Percentiles rank a stretch among this genome's conserved stretches.
Evolutionary conservation across 2,329 filamentous ascomycete species (phyloP).

Genomic region (Colletotrichum limetticola): DNA sequence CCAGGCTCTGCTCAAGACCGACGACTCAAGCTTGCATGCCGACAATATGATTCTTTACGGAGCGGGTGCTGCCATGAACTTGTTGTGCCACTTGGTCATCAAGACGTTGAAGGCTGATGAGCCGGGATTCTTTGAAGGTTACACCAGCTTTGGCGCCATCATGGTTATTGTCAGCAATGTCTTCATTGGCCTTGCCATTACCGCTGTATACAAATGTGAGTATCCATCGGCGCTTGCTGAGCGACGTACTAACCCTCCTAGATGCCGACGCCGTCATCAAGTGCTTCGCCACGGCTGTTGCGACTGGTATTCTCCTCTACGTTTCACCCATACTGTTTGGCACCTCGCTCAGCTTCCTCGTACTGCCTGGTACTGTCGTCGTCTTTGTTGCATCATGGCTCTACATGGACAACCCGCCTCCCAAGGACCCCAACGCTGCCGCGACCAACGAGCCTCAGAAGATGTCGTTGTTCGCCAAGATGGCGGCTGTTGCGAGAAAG

Average conservation of each 20-base stretch:
- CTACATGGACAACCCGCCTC: constrained; percentile 43
- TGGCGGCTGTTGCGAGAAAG: constrained; percentile 31
- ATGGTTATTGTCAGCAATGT: constrained; percentile 47
- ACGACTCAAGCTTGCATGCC: constrained; percentile 45
- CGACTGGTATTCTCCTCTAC: constrained; percentile 45
- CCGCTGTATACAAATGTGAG: constrained; percentile 47
- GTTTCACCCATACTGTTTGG: constrained; percentile 44
- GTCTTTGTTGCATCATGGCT: constrained; percentile 46
- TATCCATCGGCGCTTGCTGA: not conserved
- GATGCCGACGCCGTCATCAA: constrained; percentile 48
- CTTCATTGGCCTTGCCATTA: constrained; percentile 48
- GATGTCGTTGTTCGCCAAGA: constrained; percentile 28
- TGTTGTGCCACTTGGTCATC: constrained; percentile 42
- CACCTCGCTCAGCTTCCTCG: constrained; percentile 41
- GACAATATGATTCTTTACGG: constrained; percentile 47
- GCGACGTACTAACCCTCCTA: constrained; percentile 29
- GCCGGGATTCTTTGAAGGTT: constrained; percentile 40
- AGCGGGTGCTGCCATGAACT: constrained; percentile 42
- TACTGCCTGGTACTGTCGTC: constrained; percentile 42
- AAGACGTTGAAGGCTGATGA: constrained; percentile 41
- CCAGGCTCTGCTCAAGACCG: constrained; percentile 45
- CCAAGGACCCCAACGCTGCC: constrained; percentile 36
- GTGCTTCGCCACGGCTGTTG: constrained; percentile 45
- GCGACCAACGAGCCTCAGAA: constrained; percentile 26
- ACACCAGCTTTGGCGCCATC: constrained; percentile 41